Base-by-base conservation (phyloP, 345 rosid species). In the Pugionium cornutum region DNA sequence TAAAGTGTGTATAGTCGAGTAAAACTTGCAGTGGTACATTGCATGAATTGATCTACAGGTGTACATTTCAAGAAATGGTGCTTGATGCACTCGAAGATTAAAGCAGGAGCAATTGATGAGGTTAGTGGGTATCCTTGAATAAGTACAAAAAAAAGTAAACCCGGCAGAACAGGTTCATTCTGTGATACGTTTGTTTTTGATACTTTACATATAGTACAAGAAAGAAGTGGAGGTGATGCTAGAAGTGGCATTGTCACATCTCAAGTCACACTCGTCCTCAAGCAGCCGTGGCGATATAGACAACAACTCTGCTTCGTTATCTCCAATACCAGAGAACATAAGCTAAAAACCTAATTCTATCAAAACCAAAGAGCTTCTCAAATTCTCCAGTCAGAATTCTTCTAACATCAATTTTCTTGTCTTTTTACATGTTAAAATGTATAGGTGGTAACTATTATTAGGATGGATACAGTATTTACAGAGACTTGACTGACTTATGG, bases 31-130 rank as follows among this genome's bases (percentile, higher is more conserved):
- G 28, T 43, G 18, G 26, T 66, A 58, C 48, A 36, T 30, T 73
- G 60, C 45, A 44, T 54, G 6, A 46, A 44, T 74, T 28, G 34
- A 7, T 47, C 2, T 53, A 63, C 78, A 92, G 98, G 98, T 79
- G 97, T 88, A 32, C 98, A 92, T 81, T 86, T 92, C 64, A 92
- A 89, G 83, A 92, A 92, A 77, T 92, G 98, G 97, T 92, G 96
- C 62, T 82, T 92, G 52, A 92, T 92, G 98, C 98, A 92, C 73
- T 89, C 96, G 9, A 92, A 92, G 77, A 89, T 89, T 33, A 89
- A 66, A 79, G 51, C 97, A 30, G 96, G 97, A n/a, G 95, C 98
- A 6, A 67, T 86, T 34, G 70, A 75, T 4, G 98, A 92, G 96
- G 98, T 88, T 48, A 18, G 95, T 54, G 47, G 25, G 2, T 9